Base-by-base conservation (phyloP, 2,329 filamentous ascomycete species). In the Pseudogymnoascus sp. region DNA sequence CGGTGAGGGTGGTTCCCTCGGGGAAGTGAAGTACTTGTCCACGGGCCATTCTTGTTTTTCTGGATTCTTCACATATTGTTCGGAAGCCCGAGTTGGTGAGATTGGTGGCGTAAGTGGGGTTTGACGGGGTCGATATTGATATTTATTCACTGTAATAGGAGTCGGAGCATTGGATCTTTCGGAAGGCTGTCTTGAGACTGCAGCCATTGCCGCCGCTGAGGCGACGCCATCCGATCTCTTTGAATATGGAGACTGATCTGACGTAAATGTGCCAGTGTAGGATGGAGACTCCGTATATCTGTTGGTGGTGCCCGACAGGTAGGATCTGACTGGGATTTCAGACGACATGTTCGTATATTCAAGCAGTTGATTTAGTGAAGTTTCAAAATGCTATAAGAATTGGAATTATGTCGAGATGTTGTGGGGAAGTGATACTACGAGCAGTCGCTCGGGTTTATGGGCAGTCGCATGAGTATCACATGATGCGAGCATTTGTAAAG, bases 311-410 rank as follows among this genome's bases (percentile, higher is more conserved):
- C 51, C 51, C 19, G 51, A 57, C 34, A 57, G 51, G 51, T 57
- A 57, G 28, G 51, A 57, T 21, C 51, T 57, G 51, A 57, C 51
- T 57, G 51, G 51, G n/a, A 57, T 57, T 57, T 57, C 51, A 7
- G 51, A 57, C 51, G 51, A 57, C 51, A 57, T 57, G 25, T 57
- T 57, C 51, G 51, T 57, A 34, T 57, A 34, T 34, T 57, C 51
- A 57, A 57, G 51, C 51, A 34, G 28, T 34, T 57, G 10, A 34
- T 57, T 57, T 54, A 31, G 48, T 54, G 31, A 54, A 31, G 14
- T 25, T 57, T 57, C 28, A 57, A 57, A 8, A 19, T 57, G 28
- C 51, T 19, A 19, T 34, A 34, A 57, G 28, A 34, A 57, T 34
- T 57, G 51, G 28, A 57, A 57, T 57, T 34, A 57, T 57, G 25